Conservation (phyloP, 345 rosid genomes). For the Garcia nutans region DNA sequence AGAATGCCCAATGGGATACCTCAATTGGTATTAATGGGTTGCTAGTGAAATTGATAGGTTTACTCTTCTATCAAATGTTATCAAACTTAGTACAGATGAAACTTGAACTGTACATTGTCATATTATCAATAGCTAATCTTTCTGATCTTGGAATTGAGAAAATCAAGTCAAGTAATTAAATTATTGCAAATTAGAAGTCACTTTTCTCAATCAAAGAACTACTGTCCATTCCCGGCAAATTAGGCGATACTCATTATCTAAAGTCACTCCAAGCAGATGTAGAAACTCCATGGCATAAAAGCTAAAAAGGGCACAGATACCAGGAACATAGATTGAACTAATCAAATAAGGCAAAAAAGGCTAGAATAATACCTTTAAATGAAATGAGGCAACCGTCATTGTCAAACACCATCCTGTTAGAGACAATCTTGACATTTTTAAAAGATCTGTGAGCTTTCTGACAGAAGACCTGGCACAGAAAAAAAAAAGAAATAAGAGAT, state of each 20-base stretch:
- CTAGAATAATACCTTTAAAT: conserved; percentile 61
- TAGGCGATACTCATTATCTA: not conserved
- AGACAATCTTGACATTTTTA: conserved; percentile 72
- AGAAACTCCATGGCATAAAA: conserved; percentile 1
- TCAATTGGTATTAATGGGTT: too few relatives aligned
- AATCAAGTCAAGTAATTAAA: not conserved
- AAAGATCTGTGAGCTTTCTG: conserved; percentile 74
- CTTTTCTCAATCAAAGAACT: not conserved
- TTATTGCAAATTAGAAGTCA: not conserved
- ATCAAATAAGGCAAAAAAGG: not conserved
- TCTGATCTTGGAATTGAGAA: not conserved
- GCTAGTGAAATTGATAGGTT: too few relatives aligned
- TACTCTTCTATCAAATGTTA: too few relatives aligned
- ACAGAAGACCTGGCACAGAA: conserved; percentile 60
- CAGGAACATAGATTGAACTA: not conserved
- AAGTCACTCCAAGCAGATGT: not conserved
- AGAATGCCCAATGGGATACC: too few relatives aligned
- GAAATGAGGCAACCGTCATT: conserved; percentile 57
- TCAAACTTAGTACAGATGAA: not conserved
- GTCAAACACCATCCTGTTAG: conserved; percentile 75
- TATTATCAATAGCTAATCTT: not conserved
- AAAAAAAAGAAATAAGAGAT: not conserved
- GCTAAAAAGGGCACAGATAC: not conserved
- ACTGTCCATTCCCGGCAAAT: not conserved
- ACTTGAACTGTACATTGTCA: not conserved